A percentile compares a stretch with the other conserved stretches of the same genome.
These are phyloP conservation scores for Stagonosporopsis rhizophila DNA, from an alignment of 2,329 filamentous ascomycete species.

Conservation along the genomic window DNA sequence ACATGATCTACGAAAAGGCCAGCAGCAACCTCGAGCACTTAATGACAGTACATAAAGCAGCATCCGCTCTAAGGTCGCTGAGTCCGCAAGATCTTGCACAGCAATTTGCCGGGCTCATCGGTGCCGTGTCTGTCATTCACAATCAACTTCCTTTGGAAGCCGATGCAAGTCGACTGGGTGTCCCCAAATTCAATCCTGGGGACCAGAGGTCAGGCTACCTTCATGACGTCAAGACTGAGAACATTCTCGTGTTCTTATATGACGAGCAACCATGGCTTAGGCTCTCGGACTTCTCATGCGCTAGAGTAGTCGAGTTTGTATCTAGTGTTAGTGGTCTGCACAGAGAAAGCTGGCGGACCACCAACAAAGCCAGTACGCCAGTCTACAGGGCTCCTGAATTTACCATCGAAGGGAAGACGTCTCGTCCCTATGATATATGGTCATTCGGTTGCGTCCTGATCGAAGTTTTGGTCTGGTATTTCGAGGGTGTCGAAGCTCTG, in stretches of 20 bases:
- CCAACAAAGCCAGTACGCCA: background rate
- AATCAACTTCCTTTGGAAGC: background rate
- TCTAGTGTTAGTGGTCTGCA: background rate
- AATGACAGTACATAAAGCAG: background rate
- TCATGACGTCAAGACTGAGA: slow-evolving; percentile 13
- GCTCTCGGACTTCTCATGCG: slow-evolving; percentile 18
- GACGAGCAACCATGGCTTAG: slow-evolving; percentile 11
- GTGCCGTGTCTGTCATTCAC: background rate
- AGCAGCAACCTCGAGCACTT: slow-evolving; percentile 7
- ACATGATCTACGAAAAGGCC: slow-evolving; percentile 24
- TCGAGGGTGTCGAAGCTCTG: background rate
- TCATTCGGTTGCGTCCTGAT: slow-evolving; percentile 8
- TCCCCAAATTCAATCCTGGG: background rate
- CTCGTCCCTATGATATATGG: slow-evolving; percentile 8
- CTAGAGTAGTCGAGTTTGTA: slow-evolving; percentile 4
- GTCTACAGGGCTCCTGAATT: slow-evolving; percentile 9
- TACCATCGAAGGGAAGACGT: background rate
- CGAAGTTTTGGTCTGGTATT: slow-evolving; percentile 5
- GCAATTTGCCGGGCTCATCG: background rate
- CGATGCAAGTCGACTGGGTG: background rate
- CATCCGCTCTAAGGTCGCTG: background rate
- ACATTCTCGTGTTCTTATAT: slow-evolving; percentile 7
- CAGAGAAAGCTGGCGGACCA: background rate
- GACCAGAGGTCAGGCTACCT: background rate
- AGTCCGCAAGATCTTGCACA: background rate